Conservation (phyloP, 164 flowering plant species). For the Nymphaea thermarum region DNA sequence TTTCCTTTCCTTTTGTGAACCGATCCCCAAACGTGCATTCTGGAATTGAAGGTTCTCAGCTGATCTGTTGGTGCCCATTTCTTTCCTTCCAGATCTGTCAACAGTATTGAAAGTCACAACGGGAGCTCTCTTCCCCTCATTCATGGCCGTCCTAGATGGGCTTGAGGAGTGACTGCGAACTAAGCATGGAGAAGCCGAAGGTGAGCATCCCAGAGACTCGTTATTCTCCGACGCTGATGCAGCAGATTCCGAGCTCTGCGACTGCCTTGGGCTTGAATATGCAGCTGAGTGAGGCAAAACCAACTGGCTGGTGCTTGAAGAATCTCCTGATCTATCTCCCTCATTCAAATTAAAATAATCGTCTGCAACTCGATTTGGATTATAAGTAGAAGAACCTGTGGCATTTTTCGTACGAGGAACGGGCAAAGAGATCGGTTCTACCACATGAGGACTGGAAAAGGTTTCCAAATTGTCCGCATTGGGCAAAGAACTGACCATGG, state of each 20-base stretch:
- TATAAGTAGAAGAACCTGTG: slow-evolving; percentile 35
- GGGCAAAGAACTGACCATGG: slow-evolving; percentile 31
- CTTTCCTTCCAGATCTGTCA: slow-evolving; percentile 46
- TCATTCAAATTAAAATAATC: not conserved
- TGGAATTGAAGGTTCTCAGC: not conserved
- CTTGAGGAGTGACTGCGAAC: slow-evolving; percentile 21
- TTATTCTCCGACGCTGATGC: slow-evolving; percentile 31
- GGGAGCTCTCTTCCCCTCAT: slow-evolving; percentile 46
- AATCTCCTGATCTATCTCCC: not conserved
- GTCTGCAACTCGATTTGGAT: not conserved
- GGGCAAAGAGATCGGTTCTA: slow-evolving; percentile 61
- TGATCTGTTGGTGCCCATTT: slow-evolving; percentile 6
- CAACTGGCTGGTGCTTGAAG: not conserved
- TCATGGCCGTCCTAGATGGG: slow-evolving; percentile 17
- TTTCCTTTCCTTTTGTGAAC: slow-evolving; percentile 31
- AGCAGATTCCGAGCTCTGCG: slow-evolving; percentile 67
- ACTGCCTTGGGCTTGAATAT: slow-evolving; percentile 38
- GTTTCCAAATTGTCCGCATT: slow-evolving; percentile 23
- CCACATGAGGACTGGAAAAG: slow-evolving; percentile 23
- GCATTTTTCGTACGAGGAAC: slow-evolving; percentile 29
- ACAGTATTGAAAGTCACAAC: slow-evolving; percentile 56
- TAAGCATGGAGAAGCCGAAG: slow-evolving; percentile 55
- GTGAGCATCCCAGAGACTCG: slow-evolving; percentile 17
- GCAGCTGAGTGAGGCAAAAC: not conserved
- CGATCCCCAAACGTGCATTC: not conserved